Evolutionary conservation across 257 asterid genomes (phyloP).

Genomic region (Euphrasia confusa): DNA sequence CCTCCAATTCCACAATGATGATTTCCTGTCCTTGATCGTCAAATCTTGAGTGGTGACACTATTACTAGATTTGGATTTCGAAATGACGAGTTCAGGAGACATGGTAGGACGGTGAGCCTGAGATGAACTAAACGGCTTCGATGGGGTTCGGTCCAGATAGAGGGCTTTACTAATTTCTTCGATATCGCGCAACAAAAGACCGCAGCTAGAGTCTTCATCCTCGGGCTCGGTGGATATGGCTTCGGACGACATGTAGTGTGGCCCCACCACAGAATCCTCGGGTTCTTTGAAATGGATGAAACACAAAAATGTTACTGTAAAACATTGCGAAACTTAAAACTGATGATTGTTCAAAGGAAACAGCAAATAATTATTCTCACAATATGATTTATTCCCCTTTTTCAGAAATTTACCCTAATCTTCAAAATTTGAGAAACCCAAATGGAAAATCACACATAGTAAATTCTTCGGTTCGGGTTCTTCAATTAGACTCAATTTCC

Average conservation of each 20-base stretch:
- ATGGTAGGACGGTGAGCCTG: slow-evolving; percentile 23
- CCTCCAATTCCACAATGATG: slow-evolving; percentile 85
- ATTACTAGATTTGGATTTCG: slow-evolving; percentile 26
- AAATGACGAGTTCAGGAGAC: slow-evolving; percentile 25
- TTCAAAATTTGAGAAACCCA: background rate
- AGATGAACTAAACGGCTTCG: slow-evolving; percentile 37
- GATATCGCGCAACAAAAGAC: slow-evolving; percentile 62
- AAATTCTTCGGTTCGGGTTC: slow-evolving; percentile 3
- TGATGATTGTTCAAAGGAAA: slow-evolving; percentile 3
- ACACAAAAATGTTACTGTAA: background rate
- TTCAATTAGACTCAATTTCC: slow-evolving; percentile 10
- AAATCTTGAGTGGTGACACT: slow-evolving; percentile 27
- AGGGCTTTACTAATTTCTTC: slow-evolving; percentile 85
- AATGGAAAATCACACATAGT: background rate
- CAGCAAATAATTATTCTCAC: background rate
- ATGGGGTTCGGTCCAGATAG: slow-evolving; percentile 44
- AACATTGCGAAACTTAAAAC: background rate
- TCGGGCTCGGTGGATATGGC: slow-evolving; percentile 26
- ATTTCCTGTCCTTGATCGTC: slow-evolving; percentile 46
- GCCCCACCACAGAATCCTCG: slow-evolving; percentile 4
- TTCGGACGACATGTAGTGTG: slow-evolving; percentile 30
- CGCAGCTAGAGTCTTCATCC: slow-evolving; percentile 43
- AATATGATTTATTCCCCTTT: background rate
- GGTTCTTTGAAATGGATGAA: background rate
- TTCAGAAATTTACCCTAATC: background rate